Percentiles rank a stretch among this genome's conserved stretches.
Conservation (phyloP, 1,139 yeast species). For the Debaryomyces singareniensis region DNA sequence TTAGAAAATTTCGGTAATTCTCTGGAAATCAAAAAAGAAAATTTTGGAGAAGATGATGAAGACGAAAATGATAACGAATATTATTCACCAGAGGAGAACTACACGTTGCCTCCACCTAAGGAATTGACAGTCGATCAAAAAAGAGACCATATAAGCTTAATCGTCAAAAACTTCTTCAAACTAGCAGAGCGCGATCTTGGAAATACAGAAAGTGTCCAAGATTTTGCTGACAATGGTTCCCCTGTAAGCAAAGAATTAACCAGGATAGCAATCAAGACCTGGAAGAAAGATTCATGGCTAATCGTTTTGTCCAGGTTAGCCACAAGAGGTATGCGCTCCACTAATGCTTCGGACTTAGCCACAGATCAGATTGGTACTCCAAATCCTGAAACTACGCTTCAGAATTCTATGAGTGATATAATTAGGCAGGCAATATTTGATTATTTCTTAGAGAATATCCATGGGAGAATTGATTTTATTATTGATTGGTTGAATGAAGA, state of each 20-base stretch:
- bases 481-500: slow-evolving; percentile 95
- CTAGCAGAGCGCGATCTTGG: slow-evolving; percentile 14
- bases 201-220: slow-evolving; percentile 10
- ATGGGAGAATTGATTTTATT: slow-evolving; percentile 66
- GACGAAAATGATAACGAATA: slow-evolving; percentile 30
- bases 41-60: slow-evolving; percentile 23
- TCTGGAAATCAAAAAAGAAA: slow-evolving; percentile 4
- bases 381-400: slow-evolving; percentile 13
- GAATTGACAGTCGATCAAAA: slow-evolving; percentile 42
- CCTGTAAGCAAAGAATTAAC: slow-evolving; percentile 33
- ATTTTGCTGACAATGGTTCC: slow-evolving; percentile 6
- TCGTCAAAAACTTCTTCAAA: slow-evolving; percentile 50
- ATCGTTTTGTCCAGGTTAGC: slow-evolving; percentile 70
- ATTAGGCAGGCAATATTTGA: slow-evolving; percentile 68
- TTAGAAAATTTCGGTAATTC: slow-evolving; percentile 7
- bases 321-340: slow-evolving; percentile 61
- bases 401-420: slow-evolving; percentile 45
- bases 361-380: slow-evolving; percentile 16
- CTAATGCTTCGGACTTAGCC: slow-evolving; percentile 12
- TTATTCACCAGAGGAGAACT: slow-evolving; percentile 37
- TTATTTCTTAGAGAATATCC: slow-evolving; percentile 69
- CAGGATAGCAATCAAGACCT: slow-evolving; percentile 50
- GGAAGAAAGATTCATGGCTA: slow-evolving; percentile 76
- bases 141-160: slow-evolving; percentile 45
- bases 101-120: slow-evolving; percentile 55